These are phyloP conservation scores for Plectosphaerella sp. DNA, from an alignment of 2,329 filamentous ascomycete genomes.

Conservation along the genomic window DNA sequence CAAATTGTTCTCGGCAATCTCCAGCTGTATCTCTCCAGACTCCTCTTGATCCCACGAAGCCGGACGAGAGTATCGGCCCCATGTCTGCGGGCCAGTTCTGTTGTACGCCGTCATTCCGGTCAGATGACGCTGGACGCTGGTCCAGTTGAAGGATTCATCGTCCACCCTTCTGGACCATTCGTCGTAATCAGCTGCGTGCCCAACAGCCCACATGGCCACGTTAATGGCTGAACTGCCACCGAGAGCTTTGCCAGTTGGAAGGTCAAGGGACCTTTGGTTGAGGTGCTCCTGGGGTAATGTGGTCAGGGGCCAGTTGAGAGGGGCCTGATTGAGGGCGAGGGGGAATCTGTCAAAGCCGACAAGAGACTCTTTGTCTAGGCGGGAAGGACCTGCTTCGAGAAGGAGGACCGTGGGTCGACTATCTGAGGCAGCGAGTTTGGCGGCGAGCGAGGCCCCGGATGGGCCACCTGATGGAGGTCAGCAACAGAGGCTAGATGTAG, in stretches of 20 bases:
- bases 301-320: neutral
- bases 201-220: no score
- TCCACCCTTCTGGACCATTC: neutral
- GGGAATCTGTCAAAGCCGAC: neutral
- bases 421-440: neutral
- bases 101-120: neutral
- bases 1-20: no score
- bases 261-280: neutral
- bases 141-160: neutral
- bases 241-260: neutral
- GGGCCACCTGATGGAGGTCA: neutral
- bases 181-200: neutral
- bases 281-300: neutral
- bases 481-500: neutral
- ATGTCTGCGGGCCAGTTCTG: no score
- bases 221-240: neutral
- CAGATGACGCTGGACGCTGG: neutral
- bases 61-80: no score
- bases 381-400: neutral
- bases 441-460: neutral
- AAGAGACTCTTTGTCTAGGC: neutral
- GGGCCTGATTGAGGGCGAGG: no score
- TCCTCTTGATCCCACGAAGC: no score
- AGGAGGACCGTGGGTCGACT: neutral
- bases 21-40: no score